Base-by-base conservation (phyloP, 2,329 filamentous ascomycete species). In the Fusarium floridanum region DNA sequence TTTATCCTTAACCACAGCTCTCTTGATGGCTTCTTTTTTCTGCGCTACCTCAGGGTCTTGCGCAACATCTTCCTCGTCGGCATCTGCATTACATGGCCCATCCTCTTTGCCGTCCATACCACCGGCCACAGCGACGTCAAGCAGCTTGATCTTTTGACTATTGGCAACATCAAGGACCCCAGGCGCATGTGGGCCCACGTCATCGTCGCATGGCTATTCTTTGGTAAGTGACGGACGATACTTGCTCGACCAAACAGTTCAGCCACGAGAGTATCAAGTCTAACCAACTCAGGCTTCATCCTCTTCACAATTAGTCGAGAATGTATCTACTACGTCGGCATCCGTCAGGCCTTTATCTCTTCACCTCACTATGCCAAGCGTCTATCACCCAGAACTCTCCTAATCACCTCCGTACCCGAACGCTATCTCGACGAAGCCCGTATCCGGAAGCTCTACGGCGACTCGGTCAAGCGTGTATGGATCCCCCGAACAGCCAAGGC, bases 1-100 rank as follows among this genome's bases (percentile, higher is more conserved):
- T 95, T 94, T 79, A 91, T 95, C 29, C 90, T 98, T 24, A 94
- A 97, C 79, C 95, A 98, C 85, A 94, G 96, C 81, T 97, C 95
- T 1, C 90, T 99, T 72, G 96, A 99, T 81, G 94, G 93, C 36
- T 98, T 96, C 83, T 91, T 98, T 61, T 95, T 97, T 82, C 87
- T 98, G 32, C 94, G 96, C 39, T 98, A 84, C 64, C 78, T 85
- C 65, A 85, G 84, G 55, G 79, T 96, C 80, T 85, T 98, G 73
- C 94, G 95, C 80, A 92, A 92, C 69, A 93, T 97, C 75, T 95
- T 93, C 83, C 89, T 98, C 55, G 92, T 96, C 11, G 97, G 97
- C 67, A 94, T 92, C 79, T 86, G 89, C 76, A 92, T 98, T 68
- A 95, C 94, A n/a, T 98, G 94, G 91, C 96, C 97, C 0, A 87